Base-by-base conservation (phyloP, 352 stramenopile species). In the Phytophthora sp. region DNA sequence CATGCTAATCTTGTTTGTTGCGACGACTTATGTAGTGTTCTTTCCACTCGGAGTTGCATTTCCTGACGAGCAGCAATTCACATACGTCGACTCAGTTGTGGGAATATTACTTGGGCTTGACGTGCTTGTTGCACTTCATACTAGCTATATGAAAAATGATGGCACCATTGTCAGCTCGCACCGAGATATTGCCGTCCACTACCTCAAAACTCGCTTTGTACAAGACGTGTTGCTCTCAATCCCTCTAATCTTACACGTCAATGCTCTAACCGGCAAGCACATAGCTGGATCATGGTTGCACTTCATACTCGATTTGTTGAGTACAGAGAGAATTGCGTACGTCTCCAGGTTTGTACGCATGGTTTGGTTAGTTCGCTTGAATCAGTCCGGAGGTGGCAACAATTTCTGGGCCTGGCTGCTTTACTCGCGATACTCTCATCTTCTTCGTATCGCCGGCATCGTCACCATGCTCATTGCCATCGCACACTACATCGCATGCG, bases 1-100 rank as follows among this genome's bases (percentile, higher is more conserved):
- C 3, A 11, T 43, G 1, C 13, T 69, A 10, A 20, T 82, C 13
- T 8, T 75, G 18, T 13, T 74, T 7, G 51, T 57, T 5, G 54
- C 72, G 5, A 12, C 59, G 3, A 34, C 58, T 28, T 77, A 85
- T 27, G 41, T 76, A 0, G 30, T 86, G 5, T 67, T 53, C 18
- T 77, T 81, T 34, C 79, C 82, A 0, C 20, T 85, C 18, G 48
- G 64, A 1, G 54, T 74, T 2, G 77, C 75, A 2, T 89, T 85
- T 62, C 42, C 66, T 0, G 28, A 50, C 1, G 23, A 60, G 4
- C 6, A 56, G 17, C 28, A 39, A 13, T 38, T 38, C 30, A 8
- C 41, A n/a, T 17, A 34, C 37, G 7, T 39, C 7, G 30, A 46
- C 24, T 20, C 42, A 10, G 24, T 48, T 12, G 48, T 70, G 2